phyloP scores from a whole-genome alignment of 1,284 basidiomycete genomes.

The Leccinum griseonigrum region DNA sequence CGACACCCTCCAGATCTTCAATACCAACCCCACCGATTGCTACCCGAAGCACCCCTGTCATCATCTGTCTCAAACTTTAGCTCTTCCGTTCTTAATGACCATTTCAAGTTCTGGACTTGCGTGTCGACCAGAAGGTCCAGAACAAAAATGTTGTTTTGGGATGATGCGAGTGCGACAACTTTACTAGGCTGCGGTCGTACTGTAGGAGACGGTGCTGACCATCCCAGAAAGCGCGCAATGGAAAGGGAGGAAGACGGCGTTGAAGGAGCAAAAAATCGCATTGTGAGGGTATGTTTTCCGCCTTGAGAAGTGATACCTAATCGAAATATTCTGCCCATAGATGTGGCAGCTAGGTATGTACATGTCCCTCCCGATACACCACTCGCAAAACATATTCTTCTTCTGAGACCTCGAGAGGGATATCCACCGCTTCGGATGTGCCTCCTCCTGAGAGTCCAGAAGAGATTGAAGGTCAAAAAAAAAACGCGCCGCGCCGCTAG shows the following conservation, averaged over 20 bases:
- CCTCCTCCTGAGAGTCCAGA: constrained; percentile 81
- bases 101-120: constrained; percentile 53
- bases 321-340: constrained; percentile 63
- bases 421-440: constrained; percentile 50
- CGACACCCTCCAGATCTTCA: constrained; percentile 67
- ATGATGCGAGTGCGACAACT: constrained; percentile 52
- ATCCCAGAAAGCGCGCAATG: constrained; percentile 59
- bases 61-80: constrained; percentile 50
- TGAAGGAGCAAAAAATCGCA: constrained; percentile 58
- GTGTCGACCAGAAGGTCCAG: constrained; percentile 47
- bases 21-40: constrained; percentile 41
- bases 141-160: constrained; percentile 54
- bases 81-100: constrained; percentile 63
- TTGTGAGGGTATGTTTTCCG: constrained; percentile 60
- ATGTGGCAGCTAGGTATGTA: constrained; percentile 62
- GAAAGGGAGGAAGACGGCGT: constrained; percentile 44
- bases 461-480: constrained; percentile 70
- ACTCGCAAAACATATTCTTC: constrained; percentile 66
- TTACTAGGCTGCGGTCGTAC: constrained; percentile 46
- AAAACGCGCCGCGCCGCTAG: constrained; percentile 63
- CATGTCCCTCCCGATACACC: constrained; percentile 9
- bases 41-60: constrained; percentile 45
- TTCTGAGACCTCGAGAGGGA: constrained; percentile 44
- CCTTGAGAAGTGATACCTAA: constrained; percentile 62
- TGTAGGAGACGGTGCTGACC: constrained; percentile 36